These are phyloP conservation scores for Nakazawaea ernobii DNA, from an alignment of 805 yeast genomes.

Conservation along the genomic window DNA sequence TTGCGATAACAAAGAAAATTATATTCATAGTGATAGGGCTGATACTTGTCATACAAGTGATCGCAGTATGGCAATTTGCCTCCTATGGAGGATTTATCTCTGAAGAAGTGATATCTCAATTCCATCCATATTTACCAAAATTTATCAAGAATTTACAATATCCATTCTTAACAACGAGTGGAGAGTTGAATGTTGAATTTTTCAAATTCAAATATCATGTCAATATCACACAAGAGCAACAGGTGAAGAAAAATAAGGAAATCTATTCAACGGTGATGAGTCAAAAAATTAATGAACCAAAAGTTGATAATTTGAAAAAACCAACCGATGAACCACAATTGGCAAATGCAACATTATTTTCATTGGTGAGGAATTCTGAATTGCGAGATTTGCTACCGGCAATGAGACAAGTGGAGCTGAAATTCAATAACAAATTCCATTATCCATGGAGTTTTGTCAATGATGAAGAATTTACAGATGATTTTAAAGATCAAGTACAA, in stretches of 20 bases:
- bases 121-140: conserved; percentile 8
- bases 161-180: conserved; percentile 1
- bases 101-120: conserved; percentile 2
- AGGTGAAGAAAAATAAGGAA: conserved; percentile 32
- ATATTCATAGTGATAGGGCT: not conserved
- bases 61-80: not conserved
- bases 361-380: conserved; percentile 60
- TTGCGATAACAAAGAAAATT: not conserved
- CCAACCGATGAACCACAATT: conserved; percentile 18
- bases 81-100: conserved; percentile 2
- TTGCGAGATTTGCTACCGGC: conserved; percentile 38
- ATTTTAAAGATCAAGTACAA: conserved; percentile 53
- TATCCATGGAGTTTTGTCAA: conserved; percentile 94
- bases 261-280: conserved; percentile 31
- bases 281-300: conserved; percentile 42
- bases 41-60: not conserved
- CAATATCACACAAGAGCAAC: conserved; percentile 19
- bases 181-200: conserved; percentile 1
- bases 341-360: conserved; percentile 64
- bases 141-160: conserved; percentile 4
- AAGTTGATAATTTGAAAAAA: conserved; percentile 27
- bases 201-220: conserved; percentile 8
- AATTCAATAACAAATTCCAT: conserved; percentile 69
- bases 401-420: conserved; percentile 45
- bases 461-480: conserved; percentile 76